These are phyloP conservation scores for Cochlearia excelsa DNA, from an alignment of 345 rosid genomes.

Conservation along the genomic window DNA sequence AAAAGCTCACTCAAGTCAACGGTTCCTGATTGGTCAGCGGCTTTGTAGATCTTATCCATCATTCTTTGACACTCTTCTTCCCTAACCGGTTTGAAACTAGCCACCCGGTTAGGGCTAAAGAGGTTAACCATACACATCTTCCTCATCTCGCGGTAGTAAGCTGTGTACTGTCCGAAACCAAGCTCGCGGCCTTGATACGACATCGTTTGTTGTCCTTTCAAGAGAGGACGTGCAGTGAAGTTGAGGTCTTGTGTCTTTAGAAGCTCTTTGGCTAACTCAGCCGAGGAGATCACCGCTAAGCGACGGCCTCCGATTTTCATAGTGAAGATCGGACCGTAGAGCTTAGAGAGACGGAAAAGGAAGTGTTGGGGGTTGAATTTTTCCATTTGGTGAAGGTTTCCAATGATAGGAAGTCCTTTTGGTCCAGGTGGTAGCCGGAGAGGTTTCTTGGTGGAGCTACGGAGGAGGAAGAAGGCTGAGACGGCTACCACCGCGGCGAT, in stretches of 20 bases:
- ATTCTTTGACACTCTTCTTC: conserved; percentile 34
- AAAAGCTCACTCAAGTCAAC: conserved; percentile 33
- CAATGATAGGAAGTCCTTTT: conserved; percentile 34
- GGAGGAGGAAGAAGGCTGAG: conserved; percentile 20
- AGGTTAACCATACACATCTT: conserved; percentile 37
- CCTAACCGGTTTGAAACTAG: conserved; percentile 34
- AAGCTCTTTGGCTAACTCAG: conserved; percentile 28
- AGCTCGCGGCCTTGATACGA: conserved; percentile 37
- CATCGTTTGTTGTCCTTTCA: conserved; percentile 35
- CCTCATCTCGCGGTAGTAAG: conserved; percentile 37
- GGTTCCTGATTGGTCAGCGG: conserved; percentile 29
- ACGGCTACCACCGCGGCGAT: conserved; percentile 8
- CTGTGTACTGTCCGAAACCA: conserved; percentile 35
- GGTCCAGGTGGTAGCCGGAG: conserved; percentile 32
- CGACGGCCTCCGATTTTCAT: conserved; percentile 28
- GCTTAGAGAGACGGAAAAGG: conserved; percentile 34
- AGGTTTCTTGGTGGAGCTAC: conserved; percentile 18
- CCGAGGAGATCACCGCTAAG: conserved; percentile 29
- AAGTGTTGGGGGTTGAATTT: conserved; percentile 34
- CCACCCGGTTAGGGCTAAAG: conserved; percentile 35
- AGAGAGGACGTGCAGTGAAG: conserved; percentile 32
- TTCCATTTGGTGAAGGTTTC: conserved; percentile 37
- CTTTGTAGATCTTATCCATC: conserved; percentile 36
- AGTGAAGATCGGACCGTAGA: conserved; percentile 30
- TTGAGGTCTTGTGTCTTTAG: conserved; percentile 32